Conservation (phyloP, 2,329 filamentous ascomycete species). For the Hansfordia pulvinata region DNA sequence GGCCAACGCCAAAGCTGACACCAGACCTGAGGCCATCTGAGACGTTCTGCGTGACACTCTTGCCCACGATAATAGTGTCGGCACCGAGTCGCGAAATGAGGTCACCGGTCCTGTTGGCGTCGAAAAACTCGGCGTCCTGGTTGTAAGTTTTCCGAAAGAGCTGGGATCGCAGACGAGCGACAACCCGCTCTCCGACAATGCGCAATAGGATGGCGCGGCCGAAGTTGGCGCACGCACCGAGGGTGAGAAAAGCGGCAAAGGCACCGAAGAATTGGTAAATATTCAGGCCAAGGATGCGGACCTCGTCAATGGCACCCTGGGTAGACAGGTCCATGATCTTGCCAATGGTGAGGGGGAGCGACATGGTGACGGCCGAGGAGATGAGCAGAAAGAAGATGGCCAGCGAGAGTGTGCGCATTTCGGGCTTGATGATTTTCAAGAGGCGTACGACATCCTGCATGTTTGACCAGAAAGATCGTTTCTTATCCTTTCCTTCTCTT, state of each 20-base stretch:
- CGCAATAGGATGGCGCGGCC: constrained; percentile 84
- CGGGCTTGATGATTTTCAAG: constrained; percentile 78
- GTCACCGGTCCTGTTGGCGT: constrained; percentile 92
- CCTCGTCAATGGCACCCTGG: constrained; percentile 51
- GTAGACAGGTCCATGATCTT: constrained; percentile 90
- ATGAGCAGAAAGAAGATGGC: constrained; percentile 80
- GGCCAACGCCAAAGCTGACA: constrained; percentile 81
- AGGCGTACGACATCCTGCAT: constrained; percentile 71
- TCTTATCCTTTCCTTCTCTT: constrained; percentile 56
- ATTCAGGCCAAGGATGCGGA: constrained; percentile 69
- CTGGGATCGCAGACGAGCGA: constrained; percentile 75
- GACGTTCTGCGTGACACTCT: constrained; percentile 95
- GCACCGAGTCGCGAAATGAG: constrained; percentile 90
- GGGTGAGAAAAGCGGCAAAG: constrained; percentile 60
- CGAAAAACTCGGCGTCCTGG: constrained; percentile 98
- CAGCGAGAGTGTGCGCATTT: constrained; percentile 60
- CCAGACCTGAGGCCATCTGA: constrained; percentile 88
- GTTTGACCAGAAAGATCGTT: constrained; percentile 46
- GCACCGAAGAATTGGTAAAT: constrained; percentile 80
- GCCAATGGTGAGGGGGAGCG: constrained; percentile 90
- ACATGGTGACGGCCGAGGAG: constrained; percentile 89
- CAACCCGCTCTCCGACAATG: constrained; percentile 90
- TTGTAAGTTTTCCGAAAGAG: constrained; percentile 85
- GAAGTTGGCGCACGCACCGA: constrained; percentile 86
- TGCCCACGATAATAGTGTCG: constrained; percentile 95